Percentiles rank a stretch among this genome's conserved stretches.
Conservation (phyloP, 768 basidiomycete species). For the Lactifluus rugatus region DNA sequence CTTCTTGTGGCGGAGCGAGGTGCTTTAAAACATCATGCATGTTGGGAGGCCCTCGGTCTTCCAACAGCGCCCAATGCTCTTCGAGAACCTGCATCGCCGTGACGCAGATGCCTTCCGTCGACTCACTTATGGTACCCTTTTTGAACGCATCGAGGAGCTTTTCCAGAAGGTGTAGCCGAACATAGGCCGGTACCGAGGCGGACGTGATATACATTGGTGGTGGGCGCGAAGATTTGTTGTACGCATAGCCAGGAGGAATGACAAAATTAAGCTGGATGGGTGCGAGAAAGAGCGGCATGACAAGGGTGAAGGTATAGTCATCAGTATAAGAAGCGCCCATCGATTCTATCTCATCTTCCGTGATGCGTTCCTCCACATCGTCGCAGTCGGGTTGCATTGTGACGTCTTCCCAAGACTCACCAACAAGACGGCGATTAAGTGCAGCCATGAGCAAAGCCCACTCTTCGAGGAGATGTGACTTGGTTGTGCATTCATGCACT, state of each 20-base stretch:
- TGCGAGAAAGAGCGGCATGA: conserved; percentile 56
- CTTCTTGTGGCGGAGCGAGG: conserved; percentile 33
- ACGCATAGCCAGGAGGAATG: conserved; percentile 36
- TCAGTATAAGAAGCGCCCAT: conserved; percentile 44
- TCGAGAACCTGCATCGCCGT: conserved; percentile 61
- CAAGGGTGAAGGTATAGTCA: conserved; percentile 32
- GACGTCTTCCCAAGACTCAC: conserved; percentile 27
- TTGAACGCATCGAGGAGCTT: conserved; percentile 49
- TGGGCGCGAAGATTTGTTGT: conserved; percentile 39
- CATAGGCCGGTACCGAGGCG: conserved; percentile 58
- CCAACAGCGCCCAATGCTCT: conserved; percentile 54
- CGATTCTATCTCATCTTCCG: conserved; percentile 24
- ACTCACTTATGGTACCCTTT: conserved; percentile 44
- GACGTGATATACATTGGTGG: conserved; percentile 73
- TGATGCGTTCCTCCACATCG: conserved; percentile 31
- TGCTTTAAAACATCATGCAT: conserved; percentile 56
- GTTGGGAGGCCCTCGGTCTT: conserved; percentile 67
- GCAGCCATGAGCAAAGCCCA: conserved; percentile 47
- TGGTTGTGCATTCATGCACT: conserved; percentile 46
- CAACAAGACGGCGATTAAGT: conserved; percentile 47
- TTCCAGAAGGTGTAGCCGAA: conserved; percentile 74
- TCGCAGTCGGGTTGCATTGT: conserved; percentile 2
- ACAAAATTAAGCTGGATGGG: conserved; percentile 61
- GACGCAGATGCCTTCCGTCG: conserved; percentile 65
- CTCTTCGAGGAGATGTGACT: conserved; percentile 32